Evolutionary conservation across 345 rosid genomes (phyloP).

Genomic region (Luvunga scandens): DNA sequence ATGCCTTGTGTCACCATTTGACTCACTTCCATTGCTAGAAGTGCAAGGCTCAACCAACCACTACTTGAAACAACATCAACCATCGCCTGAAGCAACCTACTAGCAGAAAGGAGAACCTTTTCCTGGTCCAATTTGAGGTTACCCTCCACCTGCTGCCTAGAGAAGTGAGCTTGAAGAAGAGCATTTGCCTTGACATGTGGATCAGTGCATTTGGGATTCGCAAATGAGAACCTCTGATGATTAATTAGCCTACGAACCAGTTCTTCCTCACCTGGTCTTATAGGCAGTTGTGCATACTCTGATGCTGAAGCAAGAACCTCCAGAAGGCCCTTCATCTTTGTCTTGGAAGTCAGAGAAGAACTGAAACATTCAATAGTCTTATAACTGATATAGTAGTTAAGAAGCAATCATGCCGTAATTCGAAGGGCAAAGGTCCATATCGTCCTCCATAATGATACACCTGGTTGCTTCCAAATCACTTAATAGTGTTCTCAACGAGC

Average conservation of each 20-base stretch:
- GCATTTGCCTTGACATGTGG: constrained; percentile 91
- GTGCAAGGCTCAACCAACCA: too few relatives aligned
- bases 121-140: constrained; percentile 76
- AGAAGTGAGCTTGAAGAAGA: constrained; percentile 90
- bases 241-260: constrained; percentile 65
- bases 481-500: constrained; percentile 87
- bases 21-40: too few relatives aligned
- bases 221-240: constrained; percentile 93
- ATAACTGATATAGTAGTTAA: constrained; percentile 78
- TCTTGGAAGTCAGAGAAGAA: constrained; percentile 71
- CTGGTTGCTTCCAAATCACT: constrained; percentile 78
- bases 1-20: too few relatives aligned
- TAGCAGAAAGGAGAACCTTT: constrained; percentile 47
- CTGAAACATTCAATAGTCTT: constrained; percentile 93
- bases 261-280: constrained; percentile 90
- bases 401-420: constrained; percentile 94
- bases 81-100: too few relatives aligned
- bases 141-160: constrained; percentile 67
- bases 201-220: constrained; percentile 65
- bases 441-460: constrained; percentile 76
- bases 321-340: constrained; percentile 91
- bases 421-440: constrained; percentile 69
- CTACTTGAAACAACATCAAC: too few relatives aligned
- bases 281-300: constrained; percentile 76
- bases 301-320: constrained; percentile 87